Percentiles rank a stretch among this genome's conserved stretches.
Evolutionary conservation across 805 yeast species (phyloP).

Genomic region (Yamadazyma insecticola): DNA sequence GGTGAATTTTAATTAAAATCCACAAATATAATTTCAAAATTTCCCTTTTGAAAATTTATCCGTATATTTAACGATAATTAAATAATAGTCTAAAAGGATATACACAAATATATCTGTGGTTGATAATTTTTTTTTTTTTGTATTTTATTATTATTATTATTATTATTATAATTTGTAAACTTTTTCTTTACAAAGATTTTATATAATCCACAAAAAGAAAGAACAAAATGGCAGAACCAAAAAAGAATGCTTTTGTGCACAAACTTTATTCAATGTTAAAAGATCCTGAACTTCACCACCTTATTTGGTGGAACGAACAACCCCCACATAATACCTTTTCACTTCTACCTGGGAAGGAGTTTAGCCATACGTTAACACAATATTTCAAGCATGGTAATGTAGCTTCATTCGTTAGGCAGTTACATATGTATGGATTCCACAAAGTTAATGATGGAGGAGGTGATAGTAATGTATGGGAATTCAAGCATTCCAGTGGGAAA

Average conservation of each 20-base stretch:
- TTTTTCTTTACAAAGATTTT: no score
- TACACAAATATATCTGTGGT: no score
- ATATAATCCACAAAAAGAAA: background rate
- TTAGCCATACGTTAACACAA: slow-evolving; percentile 55
- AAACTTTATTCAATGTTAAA: slow-evolving; percentile 37
- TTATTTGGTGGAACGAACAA: slow-evolving; percentile 41
- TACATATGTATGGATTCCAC: slow-evolving; percentile 96
- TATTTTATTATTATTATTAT: no score
- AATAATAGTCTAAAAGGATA: no score
- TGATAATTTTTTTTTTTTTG: no score
- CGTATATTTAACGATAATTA: no score
- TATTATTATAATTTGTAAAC: no score
- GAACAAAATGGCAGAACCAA: slow-evolving; percentile 14
- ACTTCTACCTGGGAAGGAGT: slow-evolving; percentile 59
- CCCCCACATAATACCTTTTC: slow-evolving; percentile 54
- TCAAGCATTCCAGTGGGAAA: slow-evolving; percentile 48
- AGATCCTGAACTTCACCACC: slow-evolving; percentile 28
- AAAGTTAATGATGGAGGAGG: slow-evolving; percentile 49
- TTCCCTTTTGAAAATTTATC: no score
- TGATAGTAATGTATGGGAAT: slow-evolving; percentile 44
- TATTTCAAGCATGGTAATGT: slow-evolving; percentile 94
- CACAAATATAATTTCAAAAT: no score
- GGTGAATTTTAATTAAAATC: no score
- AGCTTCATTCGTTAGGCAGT: slow-evolving; percentile 87
- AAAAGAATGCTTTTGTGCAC: slow-evolving; percentile 58